Percentiles rank a stretch among this genome's conserved stretches.
These are phyloP conservation scores for Agrostemma githago DNA, from an alignment of 148 eudicot species.

Conservation along the genomic window DNA sequence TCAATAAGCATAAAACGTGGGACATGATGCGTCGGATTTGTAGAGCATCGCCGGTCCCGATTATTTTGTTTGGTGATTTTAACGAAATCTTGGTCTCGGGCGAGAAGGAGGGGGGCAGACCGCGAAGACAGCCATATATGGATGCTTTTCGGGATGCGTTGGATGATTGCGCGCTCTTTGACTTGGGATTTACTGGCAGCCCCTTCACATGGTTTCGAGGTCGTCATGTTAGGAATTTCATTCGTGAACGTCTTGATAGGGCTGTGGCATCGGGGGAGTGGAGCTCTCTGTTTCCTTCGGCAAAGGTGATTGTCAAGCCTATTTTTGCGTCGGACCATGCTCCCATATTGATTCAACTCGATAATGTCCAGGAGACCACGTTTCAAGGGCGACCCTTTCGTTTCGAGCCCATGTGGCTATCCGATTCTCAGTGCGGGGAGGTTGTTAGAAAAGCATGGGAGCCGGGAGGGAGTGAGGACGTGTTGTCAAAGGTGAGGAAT, in stretches of 20 bases:
- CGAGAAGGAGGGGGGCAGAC: not conserved
- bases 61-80: not conserved
- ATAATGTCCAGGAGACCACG: too few species aligned
- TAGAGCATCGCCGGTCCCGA: not conserved
- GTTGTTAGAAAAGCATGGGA: not conserved
- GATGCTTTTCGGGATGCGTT: not conserved
- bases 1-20: not conserved
- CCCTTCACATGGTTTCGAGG: not conserved
- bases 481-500: not conserved
- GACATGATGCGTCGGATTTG: not conserved
- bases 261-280: not conserved
- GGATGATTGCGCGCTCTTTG: not conserved
- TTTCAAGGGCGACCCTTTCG: too few species aligned
- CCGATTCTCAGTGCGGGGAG: not conserved
- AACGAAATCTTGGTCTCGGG: not conserved
- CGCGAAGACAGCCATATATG: not conserved
- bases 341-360: too few species aligned
- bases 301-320: not conserved
- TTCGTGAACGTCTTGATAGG: not conserved
- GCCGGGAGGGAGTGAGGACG: accelerated
- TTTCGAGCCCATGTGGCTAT: too few species aligned
- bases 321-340: not conserved
- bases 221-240: not conserved
- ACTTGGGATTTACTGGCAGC: not conserved
- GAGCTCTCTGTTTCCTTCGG: accelerated